A percentile compares a stretch with the other conserved stretches of the same genome.
Conservation (phyloP, 345 rosid genomes). For the Tarenaya hassleriana region DNA sequence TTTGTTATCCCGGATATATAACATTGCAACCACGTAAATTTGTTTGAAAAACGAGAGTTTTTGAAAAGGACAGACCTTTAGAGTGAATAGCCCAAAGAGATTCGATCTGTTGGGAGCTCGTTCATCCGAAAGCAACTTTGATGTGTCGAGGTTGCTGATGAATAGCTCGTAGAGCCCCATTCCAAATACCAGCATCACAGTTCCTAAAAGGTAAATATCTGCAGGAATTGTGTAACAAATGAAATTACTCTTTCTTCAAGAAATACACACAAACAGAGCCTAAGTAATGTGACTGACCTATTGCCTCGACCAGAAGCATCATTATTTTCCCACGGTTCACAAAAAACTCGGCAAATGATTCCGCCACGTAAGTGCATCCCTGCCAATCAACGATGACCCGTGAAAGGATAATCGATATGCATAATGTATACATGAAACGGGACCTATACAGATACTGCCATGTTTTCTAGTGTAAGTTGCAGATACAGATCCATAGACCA, state of each 20-base stretch:
- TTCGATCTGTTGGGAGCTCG: slow-evolving; percentile 38
- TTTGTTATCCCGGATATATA: too few species aligned
- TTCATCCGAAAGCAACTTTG: slow-evolving; percentile 37
- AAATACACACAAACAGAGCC: too few species aligned
- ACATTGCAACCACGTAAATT: too few species aligned
- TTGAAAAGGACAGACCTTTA: slow-evolving; percentile 41
- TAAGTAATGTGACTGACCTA: slow-evolving; percentile 45
- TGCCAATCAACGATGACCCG: slow-evolving; percentile 28
- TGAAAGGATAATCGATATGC: not conserved
- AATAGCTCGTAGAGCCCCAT: slow-evolving; percentile 95
- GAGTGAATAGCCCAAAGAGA: slow-evolving; percentile 68
- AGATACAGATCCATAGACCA: not conserved
- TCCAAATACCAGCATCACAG: slow-evolving; percentile 93
- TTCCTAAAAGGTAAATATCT: slow-evolving; percentile 90
- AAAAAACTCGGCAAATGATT: slow-evolving; percentile 49
- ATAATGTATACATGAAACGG: not conserved
- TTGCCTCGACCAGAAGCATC: slow-evolving; percentile 69
- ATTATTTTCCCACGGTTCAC: slow-evolving; percentile 59
- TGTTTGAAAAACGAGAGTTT: not conserved
- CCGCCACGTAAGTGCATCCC: slow-evolving; percentile 64
- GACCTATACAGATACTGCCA: too few species aligned
- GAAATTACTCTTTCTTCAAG: too few species aligned
- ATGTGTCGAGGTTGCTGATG: slow-evolving; percentile 65
- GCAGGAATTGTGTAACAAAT: too few species aligned
- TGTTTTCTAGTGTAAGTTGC: slow-evolving; percentile 2